Base-by-base conservation (phyloP, 2,329 filamentous ascomycete species). In the Fusarium dimerum region DNA sequence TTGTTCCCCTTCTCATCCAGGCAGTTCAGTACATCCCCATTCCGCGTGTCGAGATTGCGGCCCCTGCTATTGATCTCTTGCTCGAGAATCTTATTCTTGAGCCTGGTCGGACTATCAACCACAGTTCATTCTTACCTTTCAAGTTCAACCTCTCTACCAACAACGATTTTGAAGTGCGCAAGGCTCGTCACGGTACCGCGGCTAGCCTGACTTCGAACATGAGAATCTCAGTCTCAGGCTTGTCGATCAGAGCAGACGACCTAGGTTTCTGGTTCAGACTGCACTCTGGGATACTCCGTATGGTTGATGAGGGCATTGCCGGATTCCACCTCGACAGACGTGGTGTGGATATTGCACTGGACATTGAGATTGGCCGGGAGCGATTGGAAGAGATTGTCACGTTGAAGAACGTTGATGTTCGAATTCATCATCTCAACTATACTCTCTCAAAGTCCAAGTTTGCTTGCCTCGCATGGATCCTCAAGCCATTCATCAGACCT, bases 21-120 rank as follows among this genome's bases (percentile, higher is more conserved):
- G 83, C 84, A 3, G 79, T 97, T 32, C 92, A 97, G 68, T 92
- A 91, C 71, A 76, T 97, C 5, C 93, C 93, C 0, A 94, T 97
- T 47, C 92, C 92, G 1, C 87, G 93, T 5, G 73, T 97, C n/a
- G 93, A 97, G 70, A 78, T 97, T 6, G 88, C 90, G 1, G 88
- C 87, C 4, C 92, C 92, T 0, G 85, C 89, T 34, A 79, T 96
- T 49, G 92, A 97, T 63, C 81, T 97, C 6, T 76, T 97, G 1
- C 76, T 97, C 3, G 93, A 97, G 67, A 97, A 96, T 59, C 78
- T 97, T 32, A 88, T 97, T 54, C 79, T 97, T 32, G 90, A 97
- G 66, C 93, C 93, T 0, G 93, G 93, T 7, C 80, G 80, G 51
- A 95, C 91, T 0, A 80, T 96, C 63, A 93, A 96, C 68, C 77